Conservation (phyloP, 345 rosid species). For the Microthlaspi erraticum region DNA sequence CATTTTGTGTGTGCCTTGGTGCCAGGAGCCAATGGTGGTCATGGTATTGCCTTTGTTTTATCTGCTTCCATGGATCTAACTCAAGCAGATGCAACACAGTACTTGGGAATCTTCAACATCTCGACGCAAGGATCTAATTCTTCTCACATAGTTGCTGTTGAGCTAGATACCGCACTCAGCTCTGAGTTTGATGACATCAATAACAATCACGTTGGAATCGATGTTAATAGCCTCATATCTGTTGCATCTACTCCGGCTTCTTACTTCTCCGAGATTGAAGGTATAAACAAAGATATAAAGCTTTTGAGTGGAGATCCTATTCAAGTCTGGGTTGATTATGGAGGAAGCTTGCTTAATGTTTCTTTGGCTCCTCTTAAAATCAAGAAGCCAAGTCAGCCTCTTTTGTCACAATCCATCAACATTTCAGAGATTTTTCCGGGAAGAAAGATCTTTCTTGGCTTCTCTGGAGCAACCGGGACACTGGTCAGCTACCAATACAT, state of each 20-base stretch:
- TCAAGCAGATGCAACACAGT: conserved; percentile 30
- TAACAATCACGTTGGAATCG: conserved; percentile 68
- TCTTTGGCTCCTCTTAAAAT: conserved; percentile 49
- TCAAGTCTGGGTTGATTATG: conserved; percentile 70
- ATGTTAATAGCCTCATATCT: conserved; percentile 55
- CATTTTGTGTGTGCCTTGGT: conserved; percentile 51
- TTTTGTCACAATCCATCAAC: conserved; percentile 56
- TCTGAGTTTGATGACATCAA: conserved; percentile 53
- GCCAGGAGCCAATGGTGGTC: conserved; percentile 40
- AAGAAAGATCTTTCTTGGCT: conserved; percentile 56
- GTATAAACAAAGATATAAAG: conserved; percentile 37
- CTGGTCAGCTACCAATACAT: conserved; percentile 52
- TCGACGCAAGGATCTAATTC: conserved; percentile 41
- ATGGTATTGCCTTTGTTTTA: conserved; percentile 54
- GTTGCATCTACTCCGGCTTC: conserved; percentile 42
- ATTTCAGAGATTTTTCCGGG: conserved; percentile 50
- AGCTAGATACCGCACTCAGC: conserved; percentile 58
- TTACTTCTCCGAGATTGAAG: conserved; percentile 42
- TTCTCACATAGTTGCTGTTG: conserved; percentile 62
- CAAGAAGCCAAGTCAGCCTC: conserved; percentile 53
- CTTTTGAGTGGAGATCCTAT: conserved; percentile 53
- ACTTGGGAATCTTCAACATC: conserved; percentile 59
- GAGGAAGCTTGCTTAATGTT: conserved; percentile 48
- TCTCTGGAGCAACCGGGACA: conserved; percentile 64
- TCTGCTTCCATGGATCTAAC: conserved; percentile 44